These are phyloP conservation scores for Penicillium verrucosum DNA, from an alignment of 2,329 filamentous ascomycete species.

Conservation along the genomic window DNA sequence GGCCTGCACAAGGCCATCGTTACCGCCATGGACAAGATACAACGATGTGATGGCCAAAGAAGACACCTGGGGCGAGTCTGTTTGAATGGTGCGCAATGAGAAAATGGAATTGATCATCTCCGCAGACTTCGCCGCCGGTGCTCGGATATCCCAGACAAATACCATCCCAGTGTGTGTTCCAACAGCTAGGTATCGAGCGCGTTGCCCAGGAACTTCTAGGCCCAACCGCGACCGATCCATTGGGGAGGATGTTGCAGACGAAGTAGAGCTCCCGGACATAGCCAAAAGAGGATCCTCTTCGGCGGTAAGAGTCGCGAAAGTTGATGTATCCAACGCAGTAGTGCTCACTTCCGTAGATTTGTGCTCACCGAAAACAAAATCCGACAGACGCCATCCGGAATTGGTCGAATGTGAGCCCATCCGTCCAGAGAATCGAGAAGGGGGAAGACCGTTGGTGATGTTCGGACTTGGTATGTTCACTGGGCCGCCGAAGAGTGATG, in stretches of 20 bases:
- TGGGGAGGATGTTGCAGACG: slow-evolving; percentile 54
- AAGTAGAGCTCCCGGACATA: slow-evolving; percentile 55
- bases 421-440: slow-evolving; percentile 33
- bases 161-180: slow-evolving; percentile 78
- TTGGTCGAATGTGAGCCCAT: slow-evolving; percentile 34
- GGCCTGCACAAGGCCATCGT: slow-evolving; percentile 89
- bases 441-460: slow-evolving; percentile 24
- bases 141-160: slow-evolving; percentile 80
- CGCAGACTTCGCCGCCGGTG: slow-evolving; percentile 54
- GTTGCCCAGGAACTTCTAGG: slow-evolving; percentile 75
- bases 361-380: slow-evolving; percentile 60
- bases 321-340: slow-evolving; percentile 70
- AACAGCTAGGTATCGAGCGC: slow-evolving; percentile 74
- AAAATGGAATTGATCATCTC: slow-evolving; percentile 58
- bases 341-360: slow-evolving; percentile 64
- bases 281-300: slow-evolving; percentile 74
- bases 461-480: slow-evolving; percentile 21
- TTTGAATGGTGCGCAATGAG: slow-evolving; percentile 79
- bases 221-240: slow-evolving; percentile 40
- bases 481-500: slow-evolving; percentile 53
- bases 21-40: slow-evolving; percentile 88
- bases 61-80: slow-evolving; percentile 83
- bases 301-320: slow-evolving; percentile 65
- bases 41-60: slow-evolving; percentile 78
- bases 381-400: slow-evolving; percentile 66